These are phyloP conservation scores for Trypanosoma caninum DNA, from an alignment of 208 protist genomes.

Conservation along the genomic window DNA sequence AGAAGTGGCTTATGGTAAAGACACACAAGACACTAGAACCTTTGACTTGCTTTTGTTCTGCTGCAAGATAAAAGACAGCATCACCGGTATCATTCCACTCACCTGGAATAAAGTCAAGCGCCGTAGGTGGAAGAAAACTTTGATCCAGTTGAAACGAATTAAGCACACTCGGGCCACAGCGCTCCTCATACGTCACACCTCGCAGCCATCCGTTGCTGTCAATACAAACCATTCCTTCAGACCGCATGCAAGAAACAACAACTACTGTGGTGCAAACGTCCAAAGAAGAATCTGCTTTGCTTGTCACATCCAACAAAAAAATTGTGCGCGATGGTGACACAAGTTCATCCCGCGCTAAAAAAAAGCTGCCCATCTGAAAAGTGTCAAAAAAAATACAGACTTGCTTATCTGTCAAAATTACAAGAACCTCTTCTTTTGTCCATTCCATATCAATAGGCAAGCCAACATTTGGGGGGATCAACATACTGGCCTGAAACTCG, in stretches of 20 bases:
- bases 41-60: background rate
- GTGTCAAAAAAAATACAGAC: conserved; percentile 29
- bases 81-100: conserved; percentile 21
- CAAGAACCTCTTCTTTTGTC: conserved; percentile 46
- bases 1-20: background rate
- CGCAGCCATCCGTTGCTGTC: conserved; percentile 2
- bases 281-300: background rate
- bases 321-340: background rate
- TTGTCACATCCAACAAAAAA: conserved; percentile 1
- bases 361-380: conserved; percentile 3
- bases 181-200: conserved; percentile 17
- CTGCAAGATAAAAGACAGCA: conserved; percentile 17
- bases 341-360: background rate
- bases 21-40: conserved; percentile 2
- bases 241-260: conserved; percentile 7
- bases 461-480: conserved; percentile 11
- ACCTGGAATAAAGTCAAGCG: conserved; percentile 21
- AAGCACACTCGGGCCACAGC: conserved; percentile 3
- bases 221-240: conserved; percentile 12
- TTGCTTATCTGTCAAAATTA: conserved; percentile 21
- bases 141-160: background rate
- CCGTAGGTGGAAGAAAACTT: background rate
- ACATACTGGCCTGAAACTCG: conserved; percentile 24
- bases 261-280: background rate
- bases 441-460: conserved; percentile 25